Evolutionary conservation across 2,329 filamentous ascomycete genomes (phyloP), one percentile per base, ranked within the genome.

Genomic region (Alternaria consortialis): DNA sequence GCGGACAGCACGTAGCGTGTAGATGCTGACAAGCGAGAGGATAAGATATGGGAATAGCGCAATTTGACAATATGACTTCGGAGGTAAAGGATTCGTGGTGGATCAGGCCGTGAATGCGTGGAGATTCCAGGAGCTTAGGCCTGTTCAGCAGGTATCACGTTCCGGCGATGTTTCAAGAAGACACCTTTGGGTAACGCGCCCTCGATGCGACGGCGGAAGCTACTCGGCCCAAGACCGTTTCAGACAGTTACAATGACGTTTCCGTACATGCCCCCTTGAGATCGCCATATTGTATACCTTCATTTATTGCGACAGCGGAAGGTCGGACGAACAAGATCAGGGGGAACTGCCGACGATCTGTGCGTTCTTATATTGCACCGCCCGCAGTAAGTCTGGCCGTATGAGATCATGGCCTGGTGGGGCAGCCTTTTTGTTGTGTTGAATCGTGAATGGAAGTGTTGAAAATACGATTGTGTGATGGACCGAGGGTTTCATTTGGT

Each of bases 41-140:
- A 44, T 25, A 12, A 27, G 29, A 39, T 34, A 32, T 25, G 29
- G n/a, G 25, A 20, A 51, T 17, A 20, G 55, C 47, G 31, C 43
- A 39, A 12, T 36, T 23, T 43, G 9, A 40, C 39, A 58, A 53
- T 43, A n/a, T 40, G 8, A n/a, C 25, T 29, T 43, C 51, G 25
- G 47, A 42, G 15, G 17, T 17, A 23, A 48, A 27, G 13, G n/a
- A 15, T 32, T 36, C 20, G 31, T 34, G 42, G 29, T 55, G 53
- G 44, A 29, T 36, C 44, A 31, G 17, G 34, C 17, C 36, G 54
- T 51, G 44, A 53, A 51, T 36, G 46, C 55, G 60, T 62, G 55
- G 61, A 62, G 39, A 64, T 64, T 66, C 53, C 53, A 64, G 63
- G 60, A 66, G 55, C 50, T 54, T 52, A 62, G 54, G 48, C 61